Conservation (phyloP, 495 filamentous ascomycete genomes). For the Neurospora hispaniola region DNA sequence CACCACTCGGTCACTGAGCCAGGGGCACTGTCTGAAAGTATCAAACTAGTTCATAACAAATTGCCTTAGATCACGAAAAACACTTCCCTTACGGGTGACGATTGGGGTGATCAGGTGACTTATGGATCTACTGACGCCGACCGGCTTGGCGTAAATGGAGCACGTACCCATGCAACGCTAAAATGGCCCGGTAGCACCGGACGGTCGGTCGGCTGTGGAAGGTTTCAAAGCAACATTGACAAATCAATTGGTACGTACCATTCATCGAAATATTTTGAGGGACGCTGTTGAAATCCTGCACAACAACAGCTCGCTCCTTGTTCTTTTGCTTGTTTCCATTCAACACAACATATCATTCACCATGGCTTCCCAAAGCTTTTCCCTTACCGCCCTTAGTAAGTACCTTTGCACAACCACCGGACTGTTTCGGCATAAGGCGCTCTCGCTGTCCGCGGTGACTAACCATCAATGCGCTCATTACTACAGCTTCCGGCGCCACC, state of each 20-base stretch:
- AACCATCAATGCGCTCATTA: neutral
- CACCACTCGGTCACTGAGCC: neutral
- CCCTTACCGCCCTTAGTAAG: neutral
- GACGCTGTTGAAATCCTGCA: neutral
- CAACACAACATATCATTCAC: neutral
- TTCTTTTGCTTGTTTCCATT: neutral
- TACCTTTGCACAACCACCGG: neutral
- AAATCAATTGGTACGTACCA: neutral
- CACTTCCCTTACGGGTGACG: neutral
- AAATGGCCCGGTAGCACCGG: neutral
- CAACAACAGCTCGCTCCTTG: too few species aligned
- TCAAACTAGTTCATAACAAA: neutral
- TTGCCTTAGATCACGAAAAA: neutral
- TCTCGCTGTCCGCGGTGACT: neutral
- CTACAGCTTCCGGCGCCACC: conserved; percentile 18
- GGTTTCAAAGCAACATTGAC: neutral
- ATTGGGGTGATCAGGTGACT: conserved; percentile 18
- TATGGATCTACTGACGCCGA: conserved; percentile 9
- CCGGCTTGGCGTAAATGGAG: conserved; percentile 10
- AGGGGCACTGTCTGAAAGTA: neutral
- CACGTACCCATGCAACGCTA: neutral
- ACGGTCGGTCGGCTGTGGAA: neutral
- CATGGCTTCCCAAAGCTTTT: conserved; percentile 25
- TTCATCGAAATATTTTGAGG: neutral
- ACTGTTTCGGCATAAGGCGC: neutral